These are phyloP conservation scores for Neonectria hederae DNA, from an alignment of 2,329 filamentous ascomycete species.

Conservation along the genomic window DNA sequence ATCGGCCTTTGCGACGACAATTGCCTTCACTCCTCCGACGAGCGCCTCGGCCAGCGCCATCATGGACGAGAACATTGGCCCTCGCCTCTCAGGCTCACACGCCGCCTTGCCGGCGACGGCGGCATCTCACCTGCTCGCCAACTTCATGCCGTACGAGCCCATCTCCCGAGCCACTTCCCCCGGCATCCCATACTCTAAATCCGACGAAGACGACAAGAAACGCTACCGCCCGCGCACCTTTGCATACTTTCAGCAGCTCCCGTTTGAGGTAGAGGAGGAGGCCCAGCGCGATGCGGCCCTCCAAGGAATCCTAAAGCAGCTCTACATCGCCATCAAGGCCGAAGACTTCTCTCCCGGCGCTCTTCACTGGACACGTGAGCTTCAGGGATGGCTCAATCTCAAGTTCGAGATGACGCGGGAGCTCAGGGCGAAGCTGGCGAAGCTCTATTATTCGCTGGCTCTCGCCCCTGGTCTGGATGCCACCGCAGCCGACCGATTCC, in stretches of 20 bases:
- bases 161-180: slow-evolving; percentile 89
- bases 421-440: slow-evolving; percentile 83
- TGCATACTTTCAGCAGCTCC: slow-evolving; percentile 89
- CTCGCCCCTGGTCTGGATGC: slow-evolving; percentile 90
- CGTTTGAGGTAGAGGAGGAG: slow-evolving; percentile 87
- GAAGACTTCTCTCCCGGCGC: slow-evolving; percentile 95
- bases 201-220: slow-evolving; percentile 64
- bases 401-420: slow-evolving; percentile 96
- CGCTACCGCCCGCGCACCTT: slow-evolving; percentile 89
- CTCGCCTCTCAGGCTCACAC: slow-evolving; percentile 44
- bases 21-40: background rate
- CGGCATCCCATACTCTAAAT: slow-evolving; percentile 66
- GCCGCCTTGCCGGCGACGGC: slow-evolving; percentile 46
- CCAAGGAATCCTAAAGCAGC: slow-evolving; percentile 87
- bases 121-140: slow-evolving; percentile 46
- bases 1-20: slow-evolving; percentile 24
- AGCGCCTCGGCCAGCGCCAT: slow-evolving; percentile 19
- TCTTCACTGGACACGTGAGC: slow-evolving; percentile 95
- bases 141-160: slow-evolving; percentile 66
- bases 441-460: slow-evolving; percentile 92
- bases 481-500: slow-evolving; percentile 85
- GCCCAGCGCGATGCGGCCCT: slow-evolving; percentile 80
- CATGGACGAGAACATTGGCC: slow-evolving; percentile 54
- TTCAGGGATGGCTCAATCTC: slow-evolving; percentile 92
- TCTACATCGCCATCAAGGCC: slow-evolving; percentile 90